These are phyloP conservation scores for Thalassiosira hispida DNA, from an alignment of 352 stramenopile species.

Conservation along the genomic window DNA sequence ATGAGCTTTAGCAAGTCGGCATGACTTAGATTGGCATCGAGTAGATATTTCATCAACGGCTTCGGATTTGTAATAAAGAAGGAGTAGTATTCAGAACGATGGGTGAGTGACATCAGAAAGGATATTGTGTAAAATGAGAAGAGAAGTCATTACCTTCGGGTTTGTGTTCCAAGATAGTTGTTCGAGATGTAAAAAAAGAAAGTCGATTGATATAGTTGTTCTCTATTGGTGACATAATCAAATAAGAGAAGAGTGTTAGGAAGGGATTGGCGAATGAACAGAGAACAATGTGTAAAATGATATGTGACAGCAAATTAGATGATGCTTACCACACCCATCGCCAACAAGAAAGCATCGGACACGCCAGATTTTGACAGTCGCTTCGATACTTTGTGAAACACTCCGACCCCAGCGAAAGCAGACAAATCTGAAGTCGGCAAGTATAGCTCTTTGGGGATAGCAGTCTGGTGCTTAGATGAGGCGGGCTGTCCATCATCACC, in stretches of 20 bases:
- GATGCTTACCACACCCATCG: constrained; percentile 59
- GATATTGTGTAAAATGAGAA: no score
- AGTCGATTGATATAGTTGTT: constrained; percentile 78
- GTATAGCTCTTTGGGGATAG: constrained; percentile 66
- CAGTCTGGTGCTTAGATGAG: constrained; percentile 5
- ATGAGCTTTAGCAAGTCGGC: constrained; percentile 66
- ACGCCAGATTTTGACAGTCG: constrained; percentile 58
- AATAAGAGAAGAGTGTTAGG: neutral
- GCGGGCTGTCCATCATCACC: neutral
- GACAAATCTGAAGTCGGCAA: constrained; percentile 71
- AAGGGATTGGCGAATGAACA: neutral
- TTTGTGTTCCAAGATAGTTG: constrained; percentile 63
- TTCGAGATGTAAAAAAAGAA: constrained; percentile 77
- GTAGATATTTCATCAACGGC: constrained; percentile 76
- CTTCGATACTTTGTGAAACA: constrained; percentile 75
- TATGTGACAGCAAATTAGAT: neutral
- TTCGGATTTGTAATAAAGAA: no score
- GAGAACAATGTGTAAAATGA: neutral
- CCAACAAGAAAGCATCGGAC: constrained; percentile 71
- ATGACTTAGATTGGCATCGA: constrained; percentile 56
- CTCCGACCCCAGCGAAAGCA: constrained; percentile 64
- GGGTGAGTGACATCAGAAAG: no score
- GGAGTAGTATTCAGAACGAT: no score
- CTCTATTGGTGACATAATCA: constrained; percentile 20
- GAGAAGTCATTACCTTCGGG: constrained; percentile 39